Evolutionary conservation across 1,284 basidiomycete species (phyloP).

Genomic region (Irpex rosettiformis): DNA sequence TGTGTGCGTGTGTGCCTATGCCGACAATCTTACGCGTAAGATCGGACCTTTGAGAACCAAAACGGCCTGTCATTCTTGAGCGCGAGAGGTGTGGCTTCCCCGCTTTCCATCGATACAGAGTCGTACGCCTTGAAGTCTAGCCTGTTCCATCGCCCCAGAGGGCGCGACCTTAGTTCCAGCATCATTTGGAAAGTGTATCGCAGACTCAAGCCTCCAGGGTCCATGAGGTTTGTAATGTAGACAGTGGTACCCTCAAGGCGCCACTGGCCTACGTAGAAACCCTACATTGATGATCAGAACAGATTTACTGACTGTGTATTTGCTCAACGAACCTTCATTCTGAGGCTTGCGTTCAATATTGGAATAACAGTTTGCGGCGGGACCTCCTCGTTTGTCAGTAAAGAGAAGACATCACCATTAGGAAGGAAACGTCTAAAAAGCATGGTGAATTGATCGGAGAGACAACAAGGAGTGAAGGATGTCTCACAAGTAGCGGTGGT

Average conservation of each 20-base stretch:
- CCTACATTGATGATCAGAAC: conserved; percentile 37
- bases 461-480: background rate
- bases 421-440: conserved; percentile 77
- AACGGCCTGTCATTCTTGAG: conserved; percentile 86
- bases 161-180: conserved; percentile 73
- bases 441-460: background rate
- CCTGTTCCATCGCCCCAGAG: conserved; percentile 86
- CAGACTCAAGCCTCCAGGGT: conserved; percentile 27
- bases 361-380: conserved; percentile 76
- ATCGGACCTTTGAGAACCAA: conserved; percentile 87
- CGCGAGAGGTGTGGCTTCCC: conserved; percentile 68
- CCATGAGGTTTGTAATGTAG: conserved; percentile 59
- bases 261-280: conserved; percentile 70
- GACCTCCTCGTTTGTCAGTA: conserved; percentile 81
- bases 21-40: conserved; percentile 30
- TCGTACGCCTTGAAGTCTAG: conserved; percentile 76
- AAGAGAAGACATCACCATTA: conserved; percentile 82
- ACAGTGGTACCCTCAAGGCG: conserved; percentile 55
- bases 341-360: conserved; percentile 69
- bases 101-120: conserved; percentile 70
- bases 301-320: background rate
- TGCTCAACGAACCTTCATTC: conserved; percentile 62
- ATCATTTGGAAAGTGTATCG: conserved; percentile 87
- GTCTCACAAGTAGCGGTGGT: conserved; percentile 80
- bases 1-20: background rate